These are phyloP conservation scores for Licmophora abbreviata DNA, from an alignment of 108 stramenopile genomes.

Conservation along the genomic window DNA sequence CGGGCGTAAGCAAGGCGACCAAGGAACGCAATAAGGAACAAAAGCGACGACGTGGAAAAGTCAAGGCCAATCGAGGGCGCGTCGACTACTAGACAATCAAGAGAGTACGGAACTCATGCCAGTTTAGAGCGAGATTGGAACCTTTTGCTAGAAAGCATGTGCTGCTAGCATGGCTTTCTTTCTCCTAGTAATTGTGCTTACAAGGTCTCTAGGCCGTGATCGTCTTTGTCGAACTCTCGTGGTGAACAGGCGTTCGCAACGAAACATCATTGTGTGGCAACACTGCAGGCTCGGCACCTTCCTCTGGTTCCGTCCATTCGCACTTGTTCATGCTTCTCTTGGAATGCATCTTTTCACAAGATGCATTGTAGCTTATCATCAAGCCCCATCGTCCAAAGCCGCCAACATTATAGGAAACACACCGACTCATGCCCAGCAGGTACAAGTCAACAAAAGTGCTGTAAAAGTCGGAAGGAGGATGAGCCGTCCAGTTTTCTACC, in stretches of 20 bases:
- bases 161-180: too few species aligned
- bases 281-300: too few species aligned
- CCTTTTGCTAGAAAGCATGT: too few species aligned
- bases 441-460: constrained; percentile 35
- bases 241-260: too few species aligned
- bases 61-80: constrained; percentile 34
- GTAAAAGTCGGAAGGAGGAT: constrained; percentile 21
- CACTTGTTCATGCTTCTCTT: too few species aligned
- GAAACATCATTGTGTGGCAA: too few species aligned
- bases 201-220: too few species aligned
- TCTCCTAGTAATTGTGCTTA: too few species aligned
- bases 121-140: too few species aligned
- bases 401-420: constrained; percentile 18
- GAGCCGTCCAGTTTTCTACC: constrained; percentile 9
- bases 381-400: constrained; percentile 28
- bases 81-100: constrained; percentile 47
- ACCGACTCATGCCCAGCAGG: constrained; percentile 16
- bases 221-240: too few species aligned
- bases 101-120: not conserved
- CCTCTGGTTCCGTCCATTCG: too few species aligned
- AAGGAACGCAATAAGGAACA: constrained; percentile 58
- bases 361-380: constrained; percentile 16
- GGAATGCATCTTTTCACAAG: not conserved
- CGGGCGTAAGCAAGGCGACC: constrained; percentile 43
- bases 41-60: constrained; percentile 47